Base-by-base conservation (phyloP, 257 asterid species). In the Nicotiana attenuata region DNA sequence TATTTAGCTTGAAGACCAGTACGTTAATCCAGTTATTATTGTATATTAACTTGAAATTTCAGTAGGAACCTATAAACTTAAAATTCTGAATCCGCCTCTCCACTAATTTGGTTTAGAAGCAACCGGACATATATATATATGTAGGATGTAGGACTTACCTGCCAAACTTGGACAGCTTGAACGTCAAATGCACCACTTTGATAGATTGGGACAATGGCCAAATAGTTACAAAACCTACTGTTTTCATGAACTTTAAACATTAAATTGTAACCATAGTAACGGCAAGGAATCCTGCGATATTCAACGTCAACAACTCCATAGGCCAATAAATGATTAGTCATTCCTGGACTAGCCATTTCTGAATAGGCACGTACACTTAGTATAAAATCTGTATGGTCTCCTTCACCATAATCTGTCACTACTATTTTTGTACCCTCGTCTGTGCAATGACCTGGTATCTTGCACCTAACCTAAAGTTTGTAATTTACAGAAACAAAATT, bases 401-500 rank as follows among this genome's bases (percentile, higher is more conserved):
- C 97, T 71, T 41, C 96, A 0, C 96, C 98, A 24, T 80, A 89
- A 81, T 94, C 98, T 0, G 98, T 93, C 78, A 88, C 97, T 3
- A 94, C 91, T 5, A 92, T 82, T 19, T 28, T 86, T 1, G 89
- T 86, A 33, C 98, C 98, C 2, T 89, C 97, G 1, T 87, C 90
- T 20, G 65, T 89, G 88, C 98, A 94, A 14, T 88, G 87, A 57
- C 88, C 41, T 5, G 93, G 81, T 78, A 92, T 82, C 67, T 69
- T 92, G 90, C 98, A 94, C 85, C 90, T 87, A 3, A 94, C 93
- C 97, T 94, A 81, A 4, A 3, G 65, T 60, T 20, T 60, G 1
- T 8, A 20, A 60, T 60, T 60, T 60, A 10, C 15, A 26, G 1
- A 15, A 24, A 24, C 8, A 7, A 56, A 56, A 56, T 16, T 0